phyloP scores from a whole-genome alignment of 371 early-diverging fungal genomes.

The Mucor piriformis region DNA sequence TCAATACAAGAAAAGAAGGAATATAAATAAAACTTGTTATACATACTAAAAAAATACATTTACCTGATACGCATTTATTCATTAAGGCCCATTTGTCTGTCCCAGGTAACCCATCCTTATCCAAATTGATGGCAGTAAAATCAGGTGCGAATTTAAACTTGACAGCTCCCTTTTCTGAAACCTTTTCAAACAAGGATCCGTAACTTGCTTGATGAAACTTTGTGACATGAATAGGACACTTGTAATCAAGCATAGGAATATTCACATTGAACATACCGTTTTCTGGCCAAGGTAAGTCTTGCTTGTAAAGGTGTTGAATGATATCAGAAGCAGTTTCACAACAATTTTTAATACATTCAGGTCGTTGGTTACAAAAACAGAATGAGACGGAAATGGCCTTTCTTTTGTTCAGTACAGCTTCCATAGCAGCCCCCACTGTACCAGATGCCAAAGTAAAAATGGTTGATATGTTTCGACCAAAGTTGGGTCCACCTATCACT shows the following conservation, averaged over 20 bases:
- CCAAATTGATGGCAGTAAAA: conserved; percentile 18
- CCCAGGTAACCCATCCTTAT: conserved; percentile 29
- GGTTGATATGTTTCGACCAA: conserved; percentile 45
- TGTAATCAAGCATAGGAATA: conserved; percentile 39
- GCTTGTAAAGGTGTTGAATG: conserved; percentile 30
- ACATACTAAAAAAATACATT: background rate
- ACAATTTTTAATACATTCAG: conserved; percentile 29
- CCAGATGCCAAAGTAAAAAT: conserved; percentile 49
- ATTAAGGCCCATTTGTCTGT: conserved; percentile 47
- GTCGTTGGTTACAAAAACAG: conserved; percentile 37
- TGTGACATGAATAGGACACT: conserved; percentile 44
- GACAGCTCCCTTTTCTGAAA: conserved; percentile 15
- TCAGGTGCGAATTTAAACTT: conserved; percentile 43
- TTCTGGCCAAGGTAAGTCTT: conserved; percentile 38
- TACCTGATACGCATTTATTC: conserved; percentile 45
- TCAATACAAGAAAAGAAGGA: background rate
- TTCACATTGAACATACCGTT: conserved; percentile 44
- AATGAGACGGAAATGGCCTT: conserved; percentile 51
- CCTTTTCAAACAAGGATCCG: conserved; percentile 37
- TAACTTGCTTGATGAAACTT: conserved; percentile 30
- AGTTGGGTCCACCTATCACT: conserved; percentile 49
- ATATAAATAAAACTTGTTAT: too few species aligned
- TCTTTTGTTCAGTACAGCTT: conserved; percentile 35
- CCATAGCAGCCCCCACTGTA: conserved; percentile 51
- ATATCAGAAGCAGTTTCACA: conserved; percentile 41